Evolutionary conservation across 768 basidiomycete genomes (phyloP).

Genomic region (Tubosaeta brunneosetosa): DNA sequence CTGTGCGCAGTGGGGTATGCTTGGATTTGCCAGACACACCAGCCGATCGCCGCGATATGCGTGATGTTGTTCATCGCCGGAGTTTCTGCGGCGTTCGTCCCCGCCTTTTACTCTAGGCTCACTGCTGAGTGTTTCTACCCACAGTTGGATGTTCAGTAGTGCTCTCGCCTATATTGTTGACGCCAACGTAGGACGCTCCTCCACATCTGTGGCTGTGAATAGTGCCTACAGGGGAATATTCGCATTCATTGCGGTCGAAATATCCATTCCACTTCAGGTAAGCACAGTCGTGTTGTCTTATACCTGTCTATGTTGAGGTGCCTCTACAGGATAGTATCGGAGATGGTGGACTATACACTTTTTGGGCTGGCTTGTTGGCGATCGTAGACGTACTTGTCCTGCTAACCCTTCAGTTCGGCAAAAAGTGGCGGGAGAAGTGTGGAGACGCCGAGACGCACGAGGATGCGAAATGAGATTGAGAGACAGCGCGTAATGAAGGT

Average conservation of each 20-base stretch:
- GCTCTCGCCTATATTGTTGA: conserved; percentile 85
- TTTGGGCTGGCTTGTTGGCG: conserved; percentile 51
- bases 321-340: conserved; percentile 18
- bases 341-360: conserved; percentile 28
- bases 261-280: conserved; percentile 70
- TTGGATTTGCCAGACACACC: conserved; percentile 65
- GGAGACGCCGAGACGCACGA: conserved; percentile 37
- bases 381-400: conserved; percentile 51
- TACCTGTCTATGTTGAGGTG: too few relatives aligned
- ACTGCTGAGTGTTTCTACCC: not conserved
- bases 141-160: conserved; percentile 55
- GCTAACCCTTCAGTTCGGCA: conserved; percentile 56
- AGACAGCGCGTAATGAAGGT: too few relatives aligned
- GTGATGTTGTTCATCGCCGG: conserved; percentile 69
- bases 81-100: conserved; percentile 44
- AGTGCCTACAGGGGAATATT: conserved; percentile 66
- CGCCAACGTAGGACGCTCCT: conserved; percentile 76
- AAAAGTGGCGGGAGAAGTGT: conserved; percentile 51
- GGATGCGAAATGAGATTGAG: not conserved
- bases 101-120: not conserved
- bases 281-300: not conserved
- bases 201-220: conserved; percentile 72
- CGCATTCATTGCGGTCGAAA: conserved; percentile 68
- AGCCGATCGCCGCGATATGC: conserved; percentile 65
- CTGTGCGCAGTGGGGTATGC: conserved; percentile 63